A percentile compares a stretch with the other conserved stretches of the same genome.
Conservation (phyloP, 805 yeast species). For the Candida sithepensis region DNA sequence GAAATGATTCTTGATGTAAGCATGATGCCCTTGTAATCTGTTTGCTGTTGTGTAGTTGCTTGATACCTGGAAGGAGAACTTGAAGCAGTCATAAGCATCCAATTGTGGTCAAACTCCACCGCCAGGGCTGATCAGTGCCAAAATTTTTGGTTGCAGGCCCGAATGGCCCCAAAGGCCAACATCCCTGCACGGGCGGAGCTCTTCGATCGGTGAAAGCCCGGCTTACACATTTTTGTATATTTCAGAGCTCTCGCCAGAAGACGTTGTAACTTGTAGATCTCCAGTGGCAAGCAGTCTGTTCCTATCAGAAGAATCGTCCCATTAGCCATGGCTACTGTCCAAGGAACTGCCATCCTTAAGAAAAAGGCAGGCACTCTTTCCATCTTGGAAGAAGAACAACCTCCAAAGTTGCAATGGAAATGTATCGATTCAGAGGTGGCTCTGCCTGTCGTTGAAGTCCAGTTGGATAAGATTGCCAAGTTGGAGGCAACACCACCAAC, state of each 20-base stretch:
- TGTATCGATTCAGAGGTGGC: constrained; percentile 47
- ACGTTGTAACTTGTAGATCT: no score
- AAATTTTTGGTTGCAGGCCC: no score
- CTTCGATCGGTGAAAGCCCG: no score
- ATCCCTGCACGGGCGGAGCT: no score
- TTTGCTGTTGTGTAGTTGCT: no score
- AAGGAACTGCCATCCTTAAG: constrained; percentile 52
- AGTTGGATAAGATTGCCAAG: constrained; percentile 40
- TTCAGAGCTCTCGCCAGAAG: no score
- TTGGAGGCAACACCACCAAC: constrained; percentile 69
- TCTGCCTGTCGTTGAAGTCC: constrained; percentile 37
- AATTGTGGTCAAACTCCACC: not conserved
- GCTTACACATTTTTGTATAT: no score
- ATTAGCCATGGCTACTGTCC: constrained; percentile 3
- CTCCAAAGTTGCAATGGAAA: constrained; percentile 54
- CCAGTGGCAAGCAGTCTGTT: no score
- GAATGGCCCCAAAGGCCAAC: no score
- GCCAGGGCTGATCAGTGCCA: not conserved
- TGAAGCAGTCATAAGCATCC: not conserved
- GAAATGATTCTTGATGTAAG: constrained; percentile 3
- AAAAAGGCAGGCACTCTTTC: constrained; percentile 55
- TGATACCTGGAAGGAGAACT: not conserved
- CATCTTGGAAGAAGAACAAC: constrained; percentile 52
- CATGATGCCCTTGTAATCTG: no score
- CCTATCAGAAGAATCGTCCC: not conserved